Base-by-base conservation (phyloP, 306 rosid species). In the Vicia faba region DNA sequence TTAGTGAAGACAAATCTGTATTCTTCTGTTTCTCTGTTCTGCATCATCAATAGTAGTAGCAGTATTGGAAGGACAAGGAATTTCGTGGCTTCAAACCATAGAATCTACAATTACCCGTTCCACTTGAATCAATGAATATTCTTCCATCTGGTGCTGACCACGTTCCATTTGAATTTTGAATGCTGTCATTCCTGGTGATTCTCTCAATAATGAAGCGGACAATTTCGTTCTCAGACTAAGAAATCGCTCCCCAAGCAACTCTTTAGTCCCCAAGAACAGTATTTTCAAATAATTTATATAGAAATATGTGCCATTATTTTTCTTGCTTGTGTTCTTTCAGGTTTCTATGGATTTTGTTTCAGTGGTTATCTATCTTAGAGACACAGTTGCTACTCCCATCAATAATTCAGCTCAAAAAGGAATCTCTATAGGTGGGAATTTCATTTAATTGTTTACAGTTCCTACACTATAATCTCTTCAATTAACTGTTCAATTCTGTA, bases 311-410 rank as follows among this genome's bases (percentile, higher is more conserved):
- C 3, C n/a, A 39, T 39, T 39, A 39, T 1, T 39, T 39, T 39
- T 39, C 44, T 39, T 39, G n/a, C 44, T 10, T 39, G 44, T 39
- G 11, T 12, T 39, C 31, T 28, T 28, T 28, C 31, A 28, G 31
- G 31, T 28, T 28, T 28, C 31, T 28, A 28, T 3, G 31, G 31
- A 28, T 28, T 28, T 28, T 3, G 4, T 0, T 23, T 23, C 25
- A 23, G 25, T 23, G 78, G 57, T 53, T 78, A 84, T 93, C 69
- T 28, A 73, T 75, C 97, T 93, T 74, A 93, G 88, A 81, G 87
- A n/a, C n/a, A 82, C 55, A 93, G 97, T 90, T 67, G 99, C 90
- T 68, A 78, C 84, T 57, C 91, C 96, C 71, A 85, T 93, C 71
- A 50, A 25, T 23, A 83, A 90, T 49, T 84, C 99, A 57, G 75